Evolutionary conservation across 495 filamentous ascomycete species (phyloP).

Genomic region (Talaromyces borbonicus): DNA sequence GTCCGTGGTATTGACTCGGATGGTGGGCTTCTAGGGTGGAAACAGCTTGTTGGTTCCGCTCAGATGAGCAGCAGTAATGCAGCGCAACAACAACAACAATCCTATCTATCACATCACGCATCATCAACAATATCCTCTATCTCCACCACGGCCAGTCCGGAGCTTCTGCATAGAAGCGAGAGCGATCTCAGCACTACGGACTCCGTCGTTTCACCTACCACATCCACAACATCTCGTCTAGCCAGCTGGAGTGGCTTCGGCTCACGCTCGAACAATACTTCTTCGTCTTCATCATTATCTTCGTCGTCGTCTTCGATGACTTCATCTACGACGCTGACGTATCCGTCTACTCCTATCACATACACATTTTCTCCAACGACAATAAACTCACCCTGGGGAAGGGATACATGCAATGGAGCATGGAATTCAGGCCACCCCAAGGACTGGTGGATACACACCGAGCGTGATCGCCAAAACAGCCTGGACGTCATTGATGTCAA

Average conservation of each 20-base stretch:
- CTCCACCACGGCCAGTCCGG: not conserved
- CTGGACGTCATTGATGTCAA: constrained; percentile 28
- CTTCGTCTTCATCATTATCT: not conserved
- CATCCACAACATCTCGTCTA: not conserved
- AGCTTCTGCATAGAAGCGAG: constrained; percentile 12
- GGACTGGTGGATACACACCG: constrained; percentile 44
- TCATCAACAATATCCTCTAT: not conserved
- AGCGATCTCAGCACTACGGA: constrained; percentile 18
- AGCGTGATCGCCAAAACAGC: constrained; percentile 35
- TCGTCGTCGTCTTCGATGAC: not conserved
- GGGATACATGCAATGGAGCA: constrained; percentile 37
- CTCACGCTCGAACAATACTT: constrained; percentile 2
- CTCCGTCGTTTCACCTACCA: constrained; percentile 9
- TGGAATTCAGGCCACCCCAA: constrained; percentile 37
- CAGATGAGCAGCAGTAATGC: constrained; percentile 17
- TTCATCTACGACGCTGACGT: constrained; percentile 15
- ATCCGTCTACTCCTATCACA: constrained; percentile 28
- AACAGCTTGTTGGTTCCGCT: constrained; percentile 33
- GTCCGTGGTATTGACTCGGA: constrained; percentile 33
- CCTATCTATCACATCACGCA: not conserved
- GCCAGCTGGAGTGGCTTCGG: constrained; percentile 3
- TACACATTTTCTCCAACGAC: constrained; percentile 21
- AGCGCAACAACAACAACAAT: constrained; percentile 2
- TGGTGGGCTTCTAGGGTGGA: constrained; percentile 37
- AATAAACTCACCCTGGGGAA: constrained; percentile 31